Evolutionary conservation across 441 rosid genomes (phyloP), one percentile per base, ranked within the genome.

Genomic region (Euphorbia schlechtendalii): DNA sequence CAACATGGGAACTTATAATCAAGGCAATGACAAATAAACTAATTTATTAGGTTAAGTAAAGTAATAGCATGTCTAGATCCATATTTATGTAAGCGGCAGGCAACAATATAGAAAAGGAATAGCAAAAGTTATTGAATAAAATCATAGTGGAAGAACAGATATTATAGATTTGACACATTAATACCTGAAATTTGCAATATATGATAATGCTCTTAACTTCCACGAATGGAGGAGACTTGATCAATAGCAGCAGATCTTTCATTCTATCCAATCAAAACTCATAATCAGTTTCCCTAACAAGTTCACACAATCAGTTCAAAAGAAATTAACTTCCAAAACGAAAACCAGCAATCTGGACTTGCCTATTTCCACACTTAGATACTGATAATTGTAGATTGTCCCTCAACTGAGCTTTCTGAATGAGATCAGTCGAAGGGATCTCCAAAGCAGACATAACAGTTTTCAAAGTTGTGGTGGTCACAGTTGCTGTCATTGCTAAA

Each of bases 401-500:
- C 77, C 97, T 87, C 65, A 87, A 64, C 65, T 78, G 82, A 59
- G 85, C 66, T 74, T 78, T 87, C 38, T 83, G 91, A 76, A 90
- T 81, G 66, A 90, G 89, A 82, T 88, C 88, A 51, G 86, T 66
- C n/a, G 84, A 70, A 61, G 95, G 89, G 76, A 90, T 93, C 76
- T 90, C 95, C 49, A 93, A 71, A 51, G 91, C 90, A 70, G 96
- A 82, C 99, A 93, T 88, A 68, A 90, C 81, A 77, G 86, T 82
- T 40, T 77, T 73, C 78, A 93, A 82, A 67, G 96, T 82, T 67
- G 82, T 80, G 64, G 79, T 59, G 34, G 96, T 93, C 66, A 88
- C 97, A 18, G 99, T 90, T 68, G 99, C 99, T 68, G 97, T 93
- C 99, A 90, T 93, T 64, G 95, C 97, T 59, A 93, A 91, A 81